Conservation (phyloP, 192 early-diverging fungal genomes). For the Umbelopsis sp. region DNA sequence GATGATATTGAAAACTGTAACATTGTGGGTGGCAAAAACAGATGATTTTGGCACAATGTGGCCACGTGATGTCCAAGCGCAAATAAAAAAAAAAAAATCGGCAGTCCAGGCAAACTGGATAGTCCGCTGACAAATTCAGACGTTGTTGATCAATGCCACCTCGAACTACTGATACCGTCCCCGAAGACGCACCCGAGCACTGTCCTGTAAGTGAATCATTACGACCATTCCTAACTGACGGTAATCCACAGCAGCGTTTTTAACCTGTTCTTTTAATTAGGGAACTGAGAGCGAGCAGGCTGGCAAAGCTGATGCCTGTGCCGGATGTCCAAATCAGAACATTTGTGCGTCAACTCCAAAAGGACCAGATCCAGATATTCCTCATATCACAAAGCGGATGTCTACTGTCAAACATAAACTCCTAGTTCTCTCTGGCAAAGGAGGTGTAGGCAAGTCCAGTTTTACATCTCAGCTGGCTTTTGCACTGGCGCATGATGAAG, state of each 20-base stretch:
- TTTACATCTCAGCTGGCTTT: conserved; percentile 90
- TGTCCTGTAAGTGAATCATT: conserved; percentile 53
- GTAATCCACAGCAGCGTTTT: background rate
- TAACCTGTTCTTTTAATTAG: conserved; percentile 25
- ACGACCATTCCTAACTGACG: background rate
- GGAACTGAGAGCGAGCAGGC: conserved; percentile 73
- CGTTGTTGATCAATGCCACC: conserved; percentile 7
- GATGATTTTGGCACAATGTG: too few species aligned
- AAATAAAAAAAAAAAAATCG: too few species aligned
- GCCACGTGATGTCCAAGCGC: too few species aligned
- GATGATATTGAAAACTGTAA: too few species aligned
- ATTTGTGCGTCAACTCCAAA: conserved; percentile 75
- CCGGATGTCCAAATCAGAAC: conserved; percentile 80
- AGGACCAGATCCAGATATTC: conserved; percentile 81
- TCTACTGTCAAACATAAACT: conserved; percentile 78
- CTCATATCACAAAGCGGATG: conserved; percentile 66
- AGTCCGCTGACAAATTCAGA: conserved; percentile 14
- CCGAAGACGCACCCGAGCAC: conserved; percentile 72
- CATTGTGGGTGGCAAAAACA: too few species aligned
- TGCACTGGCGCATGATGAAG: conserved; percentile 66
- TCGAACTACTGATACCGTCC: conserved; percentile 26
- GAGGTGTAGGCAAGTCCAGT: conserved; percentile 96
- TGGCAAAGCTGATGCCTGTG: conserved; percentile 74
- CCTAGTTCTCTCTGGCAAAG: conserved; percentile 96
- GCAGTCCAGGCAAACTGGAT: too few species aligned